Conservation (phyloP, 768 basidiomycete genomes). For the Pleurotus platypus region DNA sequence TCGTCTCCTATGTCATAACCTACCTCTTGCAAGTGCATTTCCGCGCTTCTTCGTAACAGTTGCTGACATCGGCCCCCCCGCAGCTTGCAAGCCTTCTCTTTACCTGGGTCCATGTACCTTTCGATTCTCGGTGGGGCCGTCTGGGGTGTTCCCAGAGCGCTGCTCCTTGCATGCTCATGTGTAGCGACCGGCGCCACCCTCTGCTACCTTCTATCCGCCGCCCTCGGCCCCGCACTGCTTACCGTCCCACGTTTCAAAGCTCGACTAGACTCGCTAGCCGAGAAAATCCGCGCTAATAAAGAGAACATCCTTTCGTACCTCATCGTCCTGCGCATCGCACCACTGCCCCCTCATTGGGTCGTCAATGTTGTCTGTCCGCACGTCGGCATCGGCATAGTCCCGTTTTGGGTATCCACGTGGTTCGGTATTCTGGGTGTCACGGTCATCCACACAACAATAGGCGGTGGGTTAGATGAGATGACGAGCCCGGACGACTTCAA, state of each 20-base stretch:
- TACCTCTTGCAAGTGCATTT: conserved; percentile 80
- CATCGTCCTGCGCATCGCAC: conserved; percentile 91
- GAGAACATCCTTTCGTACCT: conserved; percentile 89
- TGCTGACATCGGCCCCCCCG: background rate
- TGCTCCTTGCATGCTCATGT: conserved; percentile 89
- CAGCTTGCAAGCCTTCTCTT: conserved; percentile 93
- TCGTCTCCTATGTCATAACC: conserved; percentile 83
- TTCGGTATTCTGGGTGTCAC: conserved; percentile 88
- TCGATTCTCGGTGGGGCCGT: conserved; percentile 95
- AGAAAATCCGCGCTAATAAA: conserved; percentile 73
- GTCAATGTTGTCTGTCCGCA: conserved; percentile 92
- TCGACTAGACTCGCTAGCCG: conserved; percentile 77
- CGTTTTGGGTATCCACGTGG: conserved; percentile 90
- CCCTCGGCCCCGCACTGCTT: conserved; percentile 89
- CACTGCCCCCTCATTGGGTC: conserved; percentile 95
- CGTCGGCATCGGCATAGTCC: conserved; percentile 77
- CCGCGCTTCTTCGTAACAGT: background rate
- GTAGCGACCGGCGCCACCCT: conserved; percentile 88
- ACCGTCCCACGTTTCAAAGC: conserved; percentile 83
- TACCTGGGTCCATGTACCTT: conserved; percentile 97
- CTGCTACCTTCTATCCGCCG: conserved; percentile 90
- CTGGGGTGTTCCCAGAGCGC: conserved; percentile 84
- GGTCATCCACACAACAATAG: conserved; percentile 95
- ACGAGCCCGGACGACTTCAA: conserved; percentile 91
- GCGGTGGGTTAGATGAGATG: conserved; percentile 92